These are phyloP conservation scores for Saturnispora mendoncae DNA, from an alignment of 805 yeast species.

Conservation along the genomic window DNA sequence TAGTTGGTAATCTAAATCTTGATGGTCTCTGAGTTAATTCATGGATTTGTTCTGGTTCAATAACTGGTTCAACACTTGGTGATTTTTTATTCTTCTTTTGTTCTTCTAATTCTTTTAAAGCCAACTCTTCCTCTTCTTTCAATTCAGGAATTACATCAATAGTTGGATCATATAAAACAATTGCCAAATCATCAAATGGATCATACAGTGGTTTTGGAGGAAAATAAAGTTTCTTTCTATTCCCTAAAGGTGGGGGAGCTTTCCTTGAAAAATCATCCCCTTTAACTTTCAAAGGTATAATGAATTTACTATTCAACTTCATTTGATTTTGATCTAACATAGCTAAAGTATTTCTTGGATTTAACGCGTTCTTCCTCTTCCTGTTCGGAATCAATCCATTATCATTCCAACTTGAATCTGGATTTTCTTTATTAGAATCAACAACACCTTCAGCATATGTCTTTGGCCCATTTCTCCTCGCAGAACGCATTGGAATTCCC, in stretches of 20 bases:
- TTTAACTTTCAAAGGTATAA: conserved; percentile 44
- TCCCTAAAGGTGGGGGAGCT: conserved; percentile 81
- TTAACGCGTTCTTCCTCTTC: conserved; percentile 52
- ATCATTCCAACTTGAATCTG: conserved; percentile 9
- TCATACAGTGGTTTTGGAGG: conserved; percentile 95
- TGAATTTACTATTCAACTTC: conserved; percentile 41
- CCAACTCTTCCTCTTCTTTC: conserved; percentile 25
- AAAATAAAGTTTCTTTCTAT: conserved; percentile 53
- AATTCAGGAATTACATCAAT: conserved; percentile 48
- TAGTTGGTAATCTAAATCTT: conserved; percentile 35
- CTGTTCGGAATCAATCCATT: conserved; percentile 17
- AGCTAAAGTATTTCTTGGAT: conserved; percentile 42
- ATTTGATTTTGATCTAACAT: conserved; percentile 34
- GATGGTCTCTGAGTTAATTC: conserved; percentile 16
- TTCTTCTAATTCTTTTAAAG: conserved; percentile 19
- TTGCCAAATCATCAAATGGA: conserved; percentile 87
- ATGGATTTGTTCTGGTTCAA: conserved; percentile 5
- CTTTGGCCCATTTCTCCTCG: conserved; percentile 28
- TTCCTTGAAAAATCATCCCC: conserved; percentile 34
- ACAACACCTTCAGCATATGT: conserved; percentile 33
- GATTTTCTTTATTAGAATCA: conserved; percentile 24
- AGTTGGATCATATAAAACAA: conserved; percentile 91
- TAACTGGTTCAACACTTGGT: conserved; percentile 12
- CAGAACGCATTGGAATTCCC: conserved; percentile 18
- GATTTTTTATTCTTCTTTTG: conserved; percentile 19